These are phyloP conservation scores for Cucurbita maxima DNA, from an alignment of 306 rosid genomes.

Conservation along the genomic window DNA sequence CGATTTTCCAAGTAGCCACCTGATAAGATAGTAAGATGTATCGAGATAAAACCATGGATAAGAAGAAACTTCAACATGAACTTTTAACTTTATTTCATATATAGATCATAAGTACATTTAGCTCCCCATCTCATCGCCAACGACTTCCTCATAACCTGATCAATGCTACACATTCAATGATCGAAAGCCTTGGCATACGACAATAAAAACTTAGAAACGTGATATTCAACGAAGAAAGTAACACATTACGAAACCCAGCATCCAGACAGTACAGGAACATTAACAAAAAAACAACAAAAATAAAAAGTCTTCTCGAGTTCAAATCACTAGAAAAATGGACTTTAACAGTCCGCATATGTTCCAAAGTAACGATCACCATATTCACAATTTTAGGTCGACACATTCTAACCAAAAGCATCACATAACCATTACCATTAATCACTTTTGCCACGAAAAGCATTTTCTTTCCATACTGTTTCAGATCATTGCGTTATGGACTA, in stretches of 20 bases:
- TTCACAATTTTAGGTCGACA: slow-evolving; percentile 8
- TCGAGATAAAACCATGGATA: neutral
- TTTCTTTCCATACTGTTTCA: neutral
- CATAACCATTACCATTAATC: neutral
- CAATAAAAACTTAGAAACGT: neutral
- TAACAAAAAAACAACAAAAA: neutral
- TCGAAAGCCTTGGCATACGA: neutral
- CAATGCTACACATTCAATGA: neutral
- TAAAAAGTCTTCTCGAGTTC: neutral
- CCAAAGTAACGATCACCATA: neutral
- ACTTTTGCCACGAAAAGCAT: neutral
- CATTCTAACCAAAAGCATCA: neutral
- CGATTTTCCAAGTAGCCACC: no score
- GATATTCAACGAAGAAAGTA: neutral
- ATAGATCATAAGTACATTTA: neutral
- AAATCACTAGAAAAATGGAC: neutral
- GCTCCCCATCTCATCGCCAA: neutral
- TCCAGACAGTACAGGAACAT: neutral
- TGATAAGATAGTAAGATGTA: no score
- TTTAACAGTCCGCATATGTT: neutral
- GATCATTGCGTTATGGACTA: neutral
- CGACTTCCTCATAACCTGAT: neutral
- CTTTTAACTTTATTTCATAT: neutral
- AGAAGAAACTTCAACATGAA: neutral
- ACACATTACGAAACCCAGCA: neutral